Evolutionary conservation across 2,329 filamentous ascomycete genomes (phyloP), one percentile per base, ranked within the genome.

Genomic region (Aspergillus intermedius): DNA sequence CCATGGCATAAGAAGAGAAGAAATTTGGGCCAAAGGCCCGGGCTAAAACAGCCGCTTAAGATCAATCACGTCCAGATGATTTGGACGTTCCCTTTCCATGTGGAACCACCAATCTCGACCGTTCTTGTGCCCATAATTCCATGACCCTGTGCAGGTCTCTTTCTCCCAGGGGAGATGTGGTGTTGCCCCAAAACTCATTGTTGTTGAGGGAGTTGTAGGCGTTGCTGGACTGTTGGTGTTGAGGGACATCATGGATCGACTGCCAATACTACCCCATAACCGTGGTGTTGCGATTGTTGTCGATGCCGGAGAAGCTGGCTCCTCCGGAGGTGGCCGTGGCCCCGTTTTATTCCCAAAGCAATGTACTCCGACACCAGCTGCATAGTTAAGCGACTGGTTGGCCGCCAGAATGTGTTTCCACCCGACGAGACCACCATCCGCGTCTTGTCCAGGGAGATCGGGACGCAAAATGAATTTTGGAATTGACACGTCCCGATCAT

Each of bases 81-180:
- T 56, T 10, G 65, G 64, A 32, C 68, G 67, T 50, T 72, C 70
- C 37, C 70, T 64, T 55, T 73, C 70, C 58, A 71, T 65, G 49
- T 73, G 70, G 49, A 65, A 69, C 70, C 70, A 73, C 70, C 70
- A 73, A 21, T 73, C 70, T 34, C 69, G 65, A 21, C 69, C 69
- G 37, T 45, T 57, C 47, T 64, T 67, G 51, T 72, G 68, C 15
- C 59, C 56, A 40, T 64, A 63, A 50, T 73, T 73, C 70, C 70
- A 73, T 5, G 68, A 66, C 7, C 70, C 70, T 37, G 68, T 72
- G 50, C 70, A 73, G n/a, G 62, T 65, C 46, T 73, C 70, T 48
- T 65, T 66, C 15, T 67, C 63, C 69, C 69, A 72, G 9, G 66
- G 67, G 5, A 69, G 57, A 22, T 58, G 55, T 2, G 55, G 54